Base-by-base conservation (phyloP, 441 rosid genomes). In the Oxalis stricta region DNA sequence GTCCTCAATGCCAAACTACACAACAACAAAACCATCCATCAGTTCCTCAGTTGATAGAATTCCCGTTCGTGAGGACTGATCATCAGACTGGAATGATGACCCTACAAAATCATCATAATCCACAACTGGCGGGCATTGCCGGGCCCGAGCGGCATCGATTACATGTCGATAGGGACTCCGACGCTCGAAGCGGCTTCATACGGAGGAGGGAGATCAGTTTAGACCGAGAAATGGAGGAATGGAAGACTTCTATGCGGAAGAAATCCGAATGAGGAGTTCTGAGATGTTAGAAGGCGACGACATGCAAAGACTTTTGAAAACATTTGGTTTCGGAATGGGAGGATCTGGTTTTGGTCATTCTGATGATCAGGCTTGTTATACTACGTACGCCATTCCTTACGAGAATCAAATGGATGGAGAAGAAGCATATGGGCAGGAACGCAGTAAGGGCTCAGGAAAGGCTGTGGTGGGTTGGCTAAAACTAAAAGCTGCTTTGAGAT, bases 381-480 rank as follows among this genome's bases (percentile, higher is more conserved):
- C n/a, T n/a, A n/a, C 89, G 43, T 75, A 66, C 38, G 60, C 51
- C 53, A 52, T 66, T 28, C 87, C 74, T 1, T 73, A 63, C 32
- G 76, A 72, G 29, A 70, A 70, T 50, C 76, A 59, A 38, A 12
- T 63, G 13, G 73, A 71, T 52, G 66, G 50, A 10, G 73, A 71
- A 50, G 66, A 48, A 10, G 45, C 65, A 13, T 59, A 46, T 23
- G 46, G 13, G 5, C 64, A 42, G 28, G 72, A 56, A 26, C 65
- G 56, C 9, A 32, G 68, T 11, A 47, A 67, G 46, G 73, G 92
- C 12, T 75, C 97, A 0, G 97, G 93, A 17, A 88, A 82, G 60
- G 94, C 97, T 19, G 91, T 82, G n/a, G 91, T 88, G 10, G 94
- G 97, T 6, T 88, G 95, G 97, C 79, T 84, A 33, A 84, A 88